These are phyloP conservation scores for Paspalum notatum DNA, from an alignment of 176 grass and related monocot species.

Conservation along the genomic window DNA sequence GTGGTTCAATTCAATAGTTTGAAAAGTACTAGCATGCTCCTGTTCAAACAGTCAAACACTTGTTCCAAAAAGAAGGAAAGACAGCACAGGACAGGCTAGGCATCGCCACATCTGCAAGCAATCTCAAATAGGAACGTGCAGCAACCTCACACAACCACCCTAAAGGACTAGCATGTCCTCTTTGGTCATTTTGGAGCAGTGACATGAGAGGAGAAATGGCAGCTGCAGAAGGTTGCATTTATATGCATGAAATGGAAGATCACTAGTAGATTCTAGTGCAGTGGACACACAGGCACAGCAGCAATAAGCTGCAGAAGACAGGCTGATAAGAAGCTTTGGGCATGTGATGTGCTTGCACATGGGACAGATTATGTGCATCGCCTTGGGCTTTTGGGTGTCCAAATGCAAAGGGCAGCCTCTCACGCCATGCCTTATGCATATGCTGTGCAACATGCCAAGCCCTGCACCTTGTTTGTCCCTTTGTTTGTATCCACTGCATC, in stretches of 20 bases:
- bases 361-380: slow-evolving; percentile 32
- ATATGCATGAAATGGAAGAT: slow-evolving; percentile 12
- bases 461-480: slow-evolving; percentile 34
- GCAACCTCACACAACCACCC: slow-evolving; percentile 7
- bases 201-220: slow-evolving; percentile 20
- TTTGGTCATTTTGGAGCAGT: slow-evolving; percentile 34
- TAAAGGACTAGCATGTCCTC: background rate
- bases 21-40: background rate
- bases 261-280: slow-evolving; percentile 28
- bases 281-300: slow-evolving; percentile 20
- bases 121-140: slow-evolving; percentile 46
- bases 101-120: slow-evolving; percentile 42
- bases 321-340: background rate
- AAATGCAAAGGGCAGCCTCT: slow-evolving; percentile 15
- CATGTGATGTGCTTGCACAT: slow-evolving; percentile 37
- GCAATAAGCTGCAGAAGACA: background rate
- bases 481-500: slow-evolving; percentile 37
- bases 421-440: background rate
- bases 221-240: background rate
- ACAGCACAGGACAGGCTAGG: background rate
- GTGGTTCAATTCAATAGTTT: background rate
- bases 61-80: background rate
- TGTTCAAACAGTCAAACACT: slow-evolving; percentile 27
- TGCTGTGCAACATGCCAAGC: slow-evolving; percentile 38
- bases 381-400: slow-evolving; percentile 22